A percentile compares a stretch with the other conserved stretches of the same genome.
Evolutionary conservation across 202 grass and related monocot genomes (phyloP).

Genomic region (Setaria italica): DNA sequence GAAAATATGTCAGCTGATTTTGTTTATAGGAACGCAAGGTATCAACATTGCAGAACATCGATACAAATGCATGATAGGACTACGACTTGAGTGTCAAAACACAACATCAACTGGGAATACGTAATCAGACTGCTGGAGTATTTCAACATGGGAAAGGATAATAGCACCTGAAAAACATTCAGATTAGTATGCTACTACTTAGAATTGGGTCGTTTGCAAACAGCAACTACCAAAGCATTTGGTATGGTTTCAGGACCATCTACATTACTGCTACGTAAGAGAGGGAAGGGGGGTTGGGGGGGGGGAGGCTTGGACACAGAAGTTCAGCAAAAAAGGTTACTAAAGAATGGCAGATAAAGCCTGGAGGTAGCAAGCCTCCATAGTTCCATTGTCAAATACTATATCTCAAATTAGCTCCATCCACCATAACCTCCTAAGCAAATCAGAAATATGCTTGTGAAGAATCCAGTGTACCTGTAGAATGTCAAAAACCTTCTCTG

Average conservation of each 20-base stretch:
- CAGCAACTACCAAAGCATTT: slow-evolving; percentile 7
- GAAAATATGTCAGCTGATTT: background rate
- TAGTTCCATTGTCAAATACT: background rate
- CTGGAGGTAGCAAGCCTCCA: background rate
- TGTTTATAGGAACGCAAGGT: background rate
- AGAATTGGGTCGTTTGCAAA: background rate
- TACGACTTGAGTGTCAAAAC: background rate
- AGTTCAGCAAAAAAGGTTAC: background rate
- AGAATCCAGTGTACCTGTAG: slow-evolving; percentile 76
- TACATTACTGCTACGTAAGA: slow-evolving; percentile 1
- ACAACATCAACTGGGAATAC: background rate
- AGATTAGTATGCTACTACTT: slow-evolving; percentile 26
- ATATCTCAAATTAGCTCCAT: slow-evolving; percentile 4
- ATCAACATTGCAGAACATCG: slow-evolving; percentile 2
- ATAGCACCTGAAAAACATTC: slow-evolving; percentile 16
- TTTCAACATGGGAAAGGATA: slow-evolving; percentile 9
- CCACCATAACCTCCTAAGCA: slow-evolving; percentile 7
- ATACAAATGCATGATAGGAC: slow-evolving; percentile 4
- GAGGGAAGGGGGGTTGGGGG: too few species aligned
- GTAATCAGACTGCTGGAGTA: background rate
- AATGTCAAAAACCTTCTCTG: slow-evolving; percentile 94
- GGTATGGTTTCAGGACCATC: slow-evolving; percentile 15
- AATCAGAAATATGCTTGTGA: slow-evolving; percentile 24
- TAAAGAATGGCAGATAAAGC: background rate
- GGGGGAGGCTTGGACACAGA: background rate